A percentile compares a stretch with the other conserved stretches of the same genome.
These are phyloP conservation scores for Talaromyces trachyspermus DNA, from an alignment of 495 filamentous ascomycete species.

Conservation along the genomic window DNA sequence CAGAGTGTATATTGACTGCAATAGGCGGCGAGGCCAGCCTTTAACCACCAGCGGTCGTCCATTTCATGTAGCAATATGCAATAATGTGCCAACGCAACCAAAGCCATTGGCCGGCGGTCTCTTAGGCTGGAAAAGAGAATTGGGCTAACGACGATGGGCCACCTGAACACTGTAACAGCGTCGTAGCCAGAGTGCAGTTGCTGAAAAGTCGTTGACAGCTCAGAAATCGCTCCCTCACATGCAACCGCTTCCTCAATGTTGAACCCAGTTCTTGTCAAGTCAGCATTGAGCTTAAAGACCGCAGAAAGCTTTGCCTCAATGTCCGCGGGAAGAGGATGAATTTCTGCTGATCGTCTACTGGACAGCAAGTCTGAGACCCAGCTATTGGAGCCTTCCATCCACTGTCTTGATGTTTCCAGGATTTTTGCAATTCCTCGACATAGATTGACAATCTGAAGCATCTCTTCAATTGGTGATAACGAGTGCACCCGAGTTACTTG, in stretches of 20 bases:
- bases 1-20: slow-evolving; percentile 8
- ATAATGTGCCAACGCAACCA: slow-evolving; percentile 34
- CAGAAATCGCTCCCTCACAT: slow-evolving; percentile 1
- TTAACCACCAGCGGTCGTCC: slow-evolving; percentile 33
- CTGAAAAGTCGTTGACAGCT: neutral
- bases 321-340: slow-evolving; percentile 3
- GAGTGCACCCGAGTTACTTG: slow-evolving; percentile 1
- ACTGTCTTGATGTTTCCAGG: slow-evolving; percentile 1
- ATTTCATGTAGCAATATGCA: slow-evolving; percentile 32
- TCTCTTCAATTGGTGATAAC: slow-evolving; percentile 6
- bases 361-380: slow-evolving; percentile 5
- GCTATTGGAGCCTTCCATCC: slow-evolving; percentile 4
- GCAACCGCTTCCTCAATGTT: slow-evolving; percentile 5
- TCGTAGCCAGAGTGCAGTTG: slow-evolving; percentile 4
- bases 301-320: slow-evolving; percentile 1
- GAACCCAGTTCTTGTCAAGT: slow-evolving; percentile 4
- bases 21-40: slow-evolving; percentile 20
- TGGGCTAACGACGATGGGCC: slow-evolving; percentile 5
- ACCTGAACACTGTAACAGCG: neutral
- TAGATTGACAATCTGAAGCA: slow-evolving; percentile 7
- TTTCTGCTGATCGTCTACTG: neutral
- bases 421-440: slow-evolving; percentile 9
- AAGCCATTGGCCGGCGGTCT: slow-evolving; percentile 21
- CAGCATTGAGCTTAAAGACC: slow-evolving; percentile 6
- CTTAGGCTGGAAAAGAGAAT: slow-evolving; percentile 1